Evolutionary conservation across 768 basidiomycete species (phyloP).

Genomic region (Hypholoma fasciculare): DNA sequence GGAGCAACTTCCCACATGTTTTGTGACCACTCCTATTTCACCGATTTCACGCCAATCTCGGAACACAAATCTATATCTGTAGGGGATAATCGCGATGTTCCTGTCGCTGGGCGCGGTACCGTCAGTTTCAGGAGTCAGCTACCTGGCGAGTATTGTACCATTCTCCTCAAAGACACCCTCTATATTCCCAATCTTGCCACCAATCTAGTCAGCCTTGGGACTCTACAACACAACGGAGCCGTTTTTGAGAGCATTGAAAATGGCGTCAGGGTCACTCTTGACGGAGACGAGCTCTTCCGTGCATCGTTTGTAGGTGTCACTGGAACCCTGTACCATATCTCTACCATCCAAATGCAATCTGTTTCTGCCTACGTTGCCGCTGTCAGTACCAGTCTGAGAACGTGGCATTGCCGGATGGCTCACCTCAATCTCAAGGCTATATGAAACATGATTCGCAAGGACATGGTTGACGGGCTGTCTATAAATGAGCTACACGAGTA

Average conservation of each 20-base stretch:
- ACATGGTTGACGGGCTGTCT: conserved; percentile 24
- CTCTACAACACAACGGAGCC: conserved; percentile 10
- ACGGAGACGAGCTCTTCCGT: neutral
- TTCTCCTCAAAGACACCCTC: conserved; percentile 12
- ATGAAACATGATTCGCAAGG: conserved; percentile 12
- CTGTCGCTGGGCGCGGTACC: conserved; percentile 12
- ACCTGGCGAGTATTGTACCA: neutral
- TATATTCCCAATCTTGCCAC: conserved; percentile 16
- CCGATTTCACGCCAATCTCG: neutral
- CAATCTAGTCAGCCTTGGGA: conserved; percentile 20
- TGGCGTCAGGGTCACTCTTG: neutral
- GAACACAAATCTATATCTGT: conserved; percentile 10
- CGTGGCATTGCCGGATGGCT: conserved; percentile 26
- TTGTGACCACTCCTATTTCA: conserved; percentile 9
- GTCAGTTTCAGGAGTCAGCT: conserved; percentile 3
- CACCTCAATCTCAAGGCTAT: conserved; percentile 21
- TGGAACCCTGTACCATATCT: conserved; percentile 7
- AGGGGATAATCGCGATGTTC: conserved; percentile 13
- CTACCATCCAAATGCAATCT: neutral
- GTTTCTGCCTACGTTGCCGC: conserved; percentile 3
- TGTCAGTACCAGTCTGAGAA: conserved; percentile 1
- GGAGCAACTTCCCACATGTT: conserved; percentile 18
- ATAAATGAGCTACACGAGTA: conserved; percentile 16
- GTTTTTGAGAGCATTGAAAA: neutral
- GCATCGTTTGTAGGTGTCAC: neutral